Evolutionary conservation across 1,284 basidiomycete genomes (phyloP), one percentile per base, ranked within the genome.

Genomic region (Trichosporon sp.): DNA sequence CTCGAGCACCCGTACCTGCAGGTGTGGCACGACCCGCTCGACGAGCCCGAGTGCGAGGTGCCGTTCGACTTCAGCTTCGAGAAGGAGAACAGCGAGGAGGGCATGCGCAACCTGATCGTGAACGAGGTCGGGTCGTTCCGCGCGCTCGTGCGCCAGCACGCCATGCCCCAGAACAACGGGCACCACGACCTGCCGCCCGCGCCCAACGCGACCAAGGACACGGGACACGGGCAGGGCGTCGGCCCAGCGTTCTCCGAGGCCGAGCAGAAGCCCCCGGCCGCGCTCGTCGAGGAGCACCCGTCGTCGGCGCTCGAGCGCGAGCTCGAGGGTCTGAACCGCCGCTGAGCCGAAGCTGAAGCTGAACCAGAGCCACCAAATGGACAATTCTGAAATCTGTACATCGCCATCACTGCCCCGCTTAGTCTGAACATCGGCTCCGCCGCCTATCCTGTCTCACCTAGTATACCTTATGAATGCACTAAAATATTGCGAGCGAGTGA

Each of bases 41-140:
- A 95, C 79, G 93, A 95, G 82, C 93, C 93, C 1, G 76, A 87
- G 44, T 95, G 93, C 78, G 87, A 90, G 67, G 83, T 86, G 65
- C 90, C 91, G 84, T 98, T 99, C 77, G 95, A 99, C 84, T 99
- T 99, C 80, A 87, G 90, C n/a, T 99, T 99, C 75, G 97, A 99
- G 84, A 90, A 91, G 72, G 96, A 98, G 82, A 96, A 99, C 74
- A 90, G 90, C 66, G 95, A 95, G 70, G 93, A 97, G 67, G 97
- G 97, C 25, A 99, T 99, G 97, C 93, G 96, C 84, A 88, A 88
- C 74, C 84, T 99, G 77, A 99, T 99, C 76, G 89, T 98, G 13
- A 89, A 96, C 44, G 96, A 99, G 84, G 75, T 78, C 9, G 68
- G 70, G 21, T 78, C 76, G 13, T 83, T 83, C 78, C 75, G 82